A percentile compares a stretch with the other conserved stretches of the same genome.
Evolutionary conservation across 2,329 filamentous ascomycete genomes (phyloP).

Genomic region (Cercospora sojina): DNA sequence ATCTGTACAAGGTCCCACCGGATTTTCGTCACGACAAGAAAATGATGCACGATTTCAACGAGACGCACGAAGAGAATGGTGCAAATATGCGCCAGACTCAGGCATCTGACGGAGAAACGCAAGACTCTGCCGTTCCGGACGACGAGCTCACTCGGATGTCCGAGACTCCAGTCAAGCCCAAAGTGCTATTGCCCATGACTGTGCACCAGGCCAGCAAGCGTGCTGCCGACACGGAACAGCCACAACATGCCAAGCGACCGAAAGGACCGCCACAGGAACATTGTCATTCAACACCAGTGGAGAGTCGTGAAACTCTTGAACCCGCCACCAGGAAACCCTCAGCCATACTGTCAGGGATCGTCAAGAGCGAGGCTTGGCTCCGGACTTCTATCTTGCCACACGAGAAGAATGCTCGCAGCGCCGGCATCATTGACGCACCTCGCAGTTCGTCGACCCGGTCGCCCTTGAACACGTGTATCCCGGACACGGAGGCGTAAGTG

Average conservation of each 20-base stretch:
- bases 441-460: background rate
- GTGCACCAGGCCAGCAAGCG: background rate
- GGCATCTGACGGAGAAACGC: background rate
- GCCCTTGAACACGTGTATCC: background rate
- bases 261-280: background rate
- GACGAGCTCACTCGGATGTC: background rate
- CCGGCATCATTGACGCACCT: background rate
- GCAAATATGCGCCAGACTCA: background rate
- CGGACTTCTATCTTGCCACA: background rate
- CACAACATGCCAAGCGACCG: background rate
- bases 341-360: background rate
- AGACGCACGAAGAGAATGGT: background rate
- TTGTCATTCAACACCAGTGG: background rate
- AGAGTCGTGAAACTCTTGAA: too few relatives aligned
- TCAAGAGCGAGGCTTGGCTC: constrained; percentile 1
- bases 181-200: background rate
- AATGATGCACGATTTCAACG: constrained; percentile 48
- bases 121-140: background rate
- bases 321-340: background rate
- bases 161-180: background rate
- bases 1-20: constrained; percentile 58
- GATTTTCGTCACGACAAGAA: constrained; percentile 64
- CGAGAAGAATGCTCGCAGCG: background rate
- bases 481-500: background rate
- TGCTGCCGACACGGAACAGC: background rate